These are phyloP conservation scores for Adansonia grandidieri DNA, from an alignment of 441 rosid species.

Conservation along the genomic window DNA sequence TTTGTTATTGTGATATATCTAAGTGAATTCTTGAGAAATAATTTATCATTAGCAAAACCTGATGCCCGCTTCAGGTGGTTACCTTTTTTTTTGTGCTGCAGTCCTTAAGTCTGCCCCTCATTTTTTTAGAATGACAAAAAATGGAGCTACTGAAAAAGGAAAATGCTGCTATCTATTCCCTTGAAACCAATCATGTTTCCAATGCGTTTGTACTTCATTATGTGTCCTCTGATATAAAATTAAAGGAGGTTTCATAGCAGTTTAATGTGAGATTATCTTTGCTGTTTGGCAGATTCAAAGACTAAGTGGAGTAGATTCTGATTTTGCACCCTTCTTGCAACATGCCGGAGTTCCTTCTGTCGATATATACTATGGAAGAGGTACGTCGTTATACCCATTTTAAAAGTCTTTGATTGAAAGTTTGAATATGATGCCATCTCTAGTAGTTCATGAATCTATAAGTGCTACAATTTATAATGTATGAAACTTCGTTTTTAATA, in stretches of 20 bases:
- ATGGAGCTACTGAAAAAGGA: not conserved
- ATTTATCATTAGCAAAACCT: not conserved
- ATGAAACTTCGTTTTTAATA: conserved; percentile 22
- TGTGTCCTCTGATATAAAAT: not conserved
- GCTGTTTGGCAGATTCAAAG: conserved; percentile 68
- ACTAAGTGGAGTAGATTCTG: conserved; percentile 84
- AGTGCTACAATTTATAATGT: conserved; percentile 8
- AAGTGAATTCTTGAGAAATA: conserved; percentile 13
- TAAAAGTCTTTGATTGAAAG: not conserved
- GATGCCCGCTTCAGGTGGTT: not conserved
- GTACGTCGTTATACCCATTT: conserved; percentile 38
- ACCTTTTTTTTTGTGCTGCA: not conserved
- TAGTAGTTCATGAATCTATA: conserved; percentile 3
- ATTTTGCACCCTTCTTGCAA: conserved; percentile 89
- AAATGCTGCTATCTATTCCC: conserved; percentile 11
- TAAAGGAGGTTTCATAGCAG: not conserved
- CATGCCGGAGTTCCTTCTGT: conserved; percentile 90
- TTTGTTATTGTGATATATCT: not conserved
- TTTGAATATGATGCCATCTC: conserved; percentile 11
- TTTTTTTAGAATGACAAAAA: conserved; percentile 1
- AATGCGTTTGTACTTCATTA: not conserved
- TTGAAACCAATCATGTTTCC: not conserved
- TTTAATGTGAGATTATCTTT: conserved; percentile 22
- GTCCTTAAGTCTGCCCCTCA: not conserved
- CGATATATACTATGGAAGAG: conserved; percentile 88